Conservation (phyloP, 2,329 filamentous ascomycete genomes). For the Escovopsis sp. region DNA sequence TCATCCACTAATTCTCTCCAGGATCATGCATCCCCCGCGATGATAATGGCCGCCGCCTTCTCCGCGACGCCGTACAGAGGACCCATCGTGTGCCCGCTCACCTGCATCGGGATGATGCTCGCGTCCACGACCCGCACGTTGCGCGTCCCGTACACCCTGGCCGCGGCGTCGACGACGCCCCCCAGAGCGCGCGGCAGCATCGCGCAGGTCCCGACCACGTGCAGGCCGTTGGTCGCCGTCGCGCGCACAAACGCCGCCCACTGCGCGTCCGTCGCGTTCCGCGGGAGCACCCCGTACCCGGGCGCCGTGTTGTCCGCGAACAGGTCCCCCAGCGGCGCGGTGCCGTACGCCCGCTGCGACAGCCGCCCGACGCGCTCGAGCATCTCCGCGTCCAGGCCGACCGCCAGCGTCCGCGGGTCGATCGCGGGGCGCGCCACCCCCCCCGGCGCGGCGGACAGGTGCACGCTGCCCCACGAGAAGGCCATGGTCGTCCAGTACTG, state of each 20-base stretch:
- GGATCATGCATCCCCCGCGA: constrained; percentile 3
- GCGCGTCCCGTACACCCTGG: constrained; percentile 28
- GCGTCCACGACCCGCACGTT: constrained; percentile 32
- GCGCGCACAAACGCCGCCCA: constrained; percentile 6
- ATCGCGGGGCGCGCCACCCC: constrained; percentile 23
- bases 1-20: no score
- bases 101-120: constrained; percentile 29
- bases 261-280: constrained; percentile 5
- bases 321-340: constrained; percentile 9
- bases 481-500: constrained; percentile 28
- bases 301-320: not conserved
- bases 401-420: constrained; percentile 14
- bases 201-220: constrained; percentile 33
- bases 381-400: constrained; percentile 41
- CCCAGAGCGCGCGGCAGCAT: constrained; percentile 31
- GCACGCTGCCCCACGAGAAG: constrained; percentile 42
- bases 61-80: constrained; percentile 20
- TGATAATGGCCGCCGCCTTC: constrained; percentile 24
- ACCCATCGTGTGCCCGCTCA: constrained; percentile 19
- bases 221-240: constrained; percentile 20
- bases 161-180: constrained; percentile 28
- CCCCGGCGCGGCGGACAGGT: constrained; percentile 31
- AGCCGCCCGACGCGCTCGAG: constrained; percentile 17
- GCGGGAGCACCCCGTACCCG: constrained; percentile 1
- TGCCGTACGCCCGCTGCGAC: constrained; percentile 17